Evolutionary conservation across 345 rosid genomes (phyloP).

Genomic region (Brassica carinata): DNA sequence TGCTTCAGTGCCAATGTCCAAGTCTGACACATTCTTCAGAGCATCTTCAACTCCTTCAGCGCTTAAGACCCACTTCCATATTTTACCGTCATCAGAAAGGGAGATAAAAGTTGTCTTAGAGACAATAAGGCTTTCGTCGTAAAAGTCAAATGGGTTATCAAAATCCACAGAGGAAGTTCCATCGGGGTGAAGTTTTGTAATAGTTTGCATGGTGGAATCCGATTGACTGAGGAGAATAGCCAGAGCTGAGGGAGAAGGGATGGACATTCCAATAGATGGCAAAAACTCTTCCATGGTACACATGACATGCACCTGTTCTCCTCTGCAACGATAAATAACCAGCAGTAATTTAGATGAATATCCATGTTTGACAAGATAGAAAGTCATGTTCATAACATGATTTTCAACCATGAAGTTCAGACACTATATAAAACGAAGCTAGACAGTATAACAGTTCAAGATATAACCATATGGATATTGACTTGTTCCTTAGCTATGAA

Average conservation of each 20-base stretch:
- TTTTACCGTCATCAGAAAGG: slow-evolving; percentile 93
- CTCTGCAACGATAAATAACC: slow-evolving; percentile 53
- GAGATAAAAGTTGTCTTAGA: slow-evolving; percentile 74
- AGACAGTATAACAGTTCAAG: slow-evolving; percentile 6
- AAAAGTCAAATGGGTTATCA: slow-evolving; percentile 88
- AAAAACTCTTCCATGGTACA: slow-evolving; percentile 83
- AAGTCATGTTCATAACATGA: slow-evolving; percentile 17
- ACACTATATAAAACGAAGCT: slow-evolving; percentile 3
- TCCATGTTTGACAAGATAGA: slow-evolving; percentile 24
- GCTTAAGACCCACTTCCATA: slow-evolving; percentile 92
- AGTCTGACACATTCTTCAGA: slow-evolving; percentile 44
- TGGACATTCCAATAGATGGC: slow-evolving; percentile 83
- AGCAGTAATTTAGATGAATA: slow-evolving; percentile 34
- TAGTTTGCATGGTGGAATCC: slow-evolving; percentile 77
- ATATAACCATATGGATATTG: slow-evolving; percentile 8
- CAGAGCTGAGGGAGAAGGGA: slow-evolving; percentile 78
- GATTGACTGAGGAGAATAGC: slow-evolving; percentile 64
- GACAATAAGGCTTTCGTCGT: slow-evolving; percentile 67
- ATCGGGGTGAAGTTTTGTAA: slow-evolving; percentile 67
- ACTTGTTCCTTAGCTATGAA: slow-evolving; percentile 5
- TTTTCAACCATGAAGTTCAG: slow-evolving; percentile 4
- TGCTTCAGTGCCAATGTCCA: slow-evolving; percentile 35
- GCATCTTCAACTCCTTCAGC: slow-evolving; percentile 68
- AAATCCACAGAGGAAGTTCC: slow-evolving; percentile 56
- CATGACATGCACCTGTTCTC: slow-evolving; percentile 86